Conservation (phyloP, 202 grass and related monocot genomes). For the Setaria italica region DNA sequence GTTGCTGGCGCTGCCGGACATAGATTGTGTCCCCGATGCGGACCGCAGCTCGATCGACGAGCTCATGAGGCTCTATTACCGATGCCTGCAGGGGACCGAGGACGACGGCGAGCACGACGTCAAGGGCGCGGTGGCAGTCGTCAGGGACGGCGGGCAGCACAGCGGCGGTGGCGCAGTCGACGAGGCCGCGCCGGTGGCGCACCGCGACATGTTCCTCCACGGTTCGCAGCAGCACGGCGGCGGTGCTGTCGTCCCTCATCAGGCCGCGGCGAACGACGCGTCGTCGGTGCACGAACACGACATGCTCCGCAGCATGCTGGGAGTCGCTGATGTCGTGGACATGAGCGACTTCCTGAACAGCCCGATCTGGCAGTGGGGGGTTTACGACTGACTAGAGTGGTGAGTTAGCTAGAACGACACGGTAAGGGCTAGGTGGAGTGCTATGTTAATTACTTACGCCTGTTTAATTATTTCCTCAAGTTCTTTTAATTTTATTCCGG, state of each 20-base stretch:
- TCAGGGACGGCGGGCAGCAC: constrained; percentile 15
- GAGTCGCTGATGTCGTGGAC: constrained; percentile 43
- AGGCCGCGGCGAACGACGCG: not conserved
- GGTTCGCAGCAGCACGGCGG: not conserved
- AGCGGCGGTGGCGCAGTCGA: not conserved
- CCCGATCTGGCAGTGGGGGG: constrained; percentile 39
- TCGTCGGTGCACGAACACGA: not conserved
- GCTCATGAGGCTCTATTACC: constrained; percentile 65
- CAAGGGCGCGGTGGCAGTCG: not conserved
- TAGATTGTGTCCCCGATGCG: constrained; percentile 30
- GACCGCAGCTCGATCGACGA: constrained; percentile 59
- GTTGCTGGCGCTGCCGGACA: constrained; percentile 29
- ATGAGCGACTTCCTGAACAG: constrained; percentile 41
- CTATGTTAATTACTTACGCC: constrained; percentile 8
- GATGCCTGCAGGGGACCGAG: constrained; percentile 44
- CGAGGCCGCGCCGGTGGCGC: not conserved
- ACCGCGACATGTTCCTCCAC: constrained; percentile 1
- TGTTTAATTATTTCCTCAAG: not conserved
- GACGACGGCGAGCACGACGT: not conserved
- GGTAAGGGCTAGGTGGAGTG: not conserved
- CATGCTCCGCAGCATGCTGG: not conserved
- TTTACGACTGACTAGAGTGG: constrained; percentile 4
- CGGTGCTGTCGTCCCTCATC: too few species aligned
- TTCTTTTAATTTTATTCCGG: not conserved
- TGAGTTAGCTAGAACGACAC: not conserved